phyloP scores from a whole-genome alignment of 768 basidiomycete genomes.

The Saitozyma podzolica region DNA sequence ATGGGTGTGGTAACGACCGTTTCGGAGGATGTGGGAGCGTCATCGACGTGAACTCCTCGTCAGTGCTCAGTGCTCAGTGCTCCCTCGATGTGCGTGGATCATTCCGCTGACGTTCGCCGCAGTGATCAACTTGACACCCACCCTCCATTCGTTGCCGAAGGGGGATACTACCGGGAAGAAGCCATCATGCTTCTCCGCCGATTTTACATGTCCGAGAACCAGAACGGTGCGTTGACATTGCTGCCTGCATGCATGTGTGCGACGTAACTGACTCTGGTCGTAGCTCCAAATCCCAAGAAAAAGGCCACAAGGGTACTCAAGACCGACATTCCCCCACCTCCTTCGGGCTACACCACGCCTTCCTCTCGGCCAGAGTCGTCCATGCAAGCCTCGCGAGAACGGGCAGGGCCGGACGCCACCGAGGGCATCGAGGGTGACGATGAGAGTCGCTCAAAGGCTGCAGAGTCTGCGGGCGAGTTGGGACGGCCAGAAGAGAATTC shows the following conservation, averaged over 20 bases:
- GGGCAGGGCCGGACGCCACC: too few relatives aligned
- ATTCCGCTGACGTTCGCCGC: background rate
- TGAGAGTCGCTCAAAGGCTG: too few relatives aligned
- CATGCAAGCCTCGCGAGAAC: too few relatives aligned
- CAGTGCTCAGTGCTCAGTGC: constrained; percentile 31
- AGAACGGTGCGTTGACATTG: constrained; percentile 66
- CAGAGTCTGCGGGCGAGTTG: too few relatives aligned
- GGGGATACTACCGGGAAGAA: constrained; percentile 76
- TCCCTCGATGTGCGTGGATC: background rate
- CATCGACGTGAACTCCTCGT: constrained; percentile 78
- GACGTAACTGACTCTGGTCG: background rate
- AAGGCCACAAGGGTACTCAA: constrained; percentile 83
- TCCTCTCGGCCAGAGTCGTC: constrained; percentile 26
- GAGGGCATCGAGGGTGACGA: too few relatives aligned
- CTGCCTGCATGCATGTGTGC: constrained; percentile 6
- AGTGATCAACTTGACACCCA: constrained; percentile 65
- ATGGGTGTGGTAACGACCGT: constrained; percentile 91
- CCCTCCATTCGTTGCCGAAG: constrained; percentile 69
- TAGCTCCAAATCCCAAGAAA: constrained; percentile 86
- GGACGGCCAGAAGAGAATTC: too few relatives aligned
- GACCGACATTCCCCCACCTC: constrained; percentile 63
- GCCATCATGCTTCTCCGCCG: constrained; percentile 81
- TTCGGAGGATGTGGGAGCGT: constrained; percentile 98
- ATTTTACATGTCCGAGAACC: constrained; percentile 91
- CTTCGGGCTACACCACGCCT: constrained; percentile 28